Evolutionary conservation across 2,329 filamentous ascomycete genomes (phyloP).

Genomic region (Pseudogymnoascus sp.): DNA sequence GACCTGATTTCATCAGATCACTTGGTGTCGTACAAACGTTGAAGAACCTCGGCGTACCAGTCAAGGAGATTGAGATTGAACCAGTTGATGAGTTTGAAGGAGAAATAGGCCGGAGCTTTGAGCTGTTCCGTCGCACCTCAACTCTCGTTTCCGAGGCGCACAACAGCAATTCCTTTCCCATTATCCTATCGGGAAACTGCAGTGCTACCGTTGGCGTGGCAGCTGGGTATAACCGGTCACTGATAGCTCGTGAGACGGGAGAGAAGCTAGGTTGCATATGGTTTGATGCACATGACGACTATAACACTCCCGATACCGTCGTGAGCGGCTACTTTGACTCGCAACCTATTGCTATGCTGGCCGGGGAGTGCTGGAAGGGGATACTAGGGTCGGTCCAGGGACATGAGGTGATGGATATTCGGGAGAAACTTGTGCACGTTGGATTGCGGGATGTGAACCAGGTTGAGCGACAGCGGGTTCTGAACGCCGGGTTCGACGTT

Average conservation of each 20-base stretch:
- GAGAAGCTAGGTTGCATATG: slow-evolving; percentile 33
- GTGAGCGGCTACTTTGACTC: slow-evolving; percentile 35
- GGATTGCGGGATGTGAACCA: slow-evolving; percentile 28
- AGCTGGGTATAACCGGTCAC: slow-evolving; percentile 28
- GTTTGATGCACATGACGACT: slow-evolving; percentile 41
- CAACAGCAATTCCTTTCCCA: slow-evolving; percentile 30
- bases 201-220: slow-evolving; percentile 33
- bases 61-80: slow-evolving; percentile 26
- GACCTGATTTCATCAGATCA: slow-evolving; percentile 31
- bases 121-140: slow-evolving; percentile 35
- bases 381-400: slow-evolving; percentile 32
- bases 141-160: slow-evolving; percentile 28
- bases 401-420: slow-evolving; percentile 19
- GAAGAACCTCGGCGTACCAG: slow-evolving; percentile 21
- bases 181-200: slow-evolving; percentile 38
- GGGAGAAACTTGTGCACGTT: slow-evolving; percentile 25
- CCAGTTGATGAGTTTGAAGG: slow-evolving; percentile 35
- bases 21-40: slow-evolving; percentile 29
- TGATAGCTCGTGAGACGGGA: not conserved
- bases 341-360: slow-evolving; percentile 34
- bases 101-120: slow-evolving; percentile 37
- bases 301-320: slow-evolving; percentile 33
- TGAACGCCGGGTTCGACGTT: slow-evolving; percentile 27
- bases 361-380: slow-evolving; percentile 30
- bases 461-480: slow-evolving; percentile 29